Base-by-base conservation (phyloP, 331 rosid genomes). In the Telfairia occidentalis region DNA sequence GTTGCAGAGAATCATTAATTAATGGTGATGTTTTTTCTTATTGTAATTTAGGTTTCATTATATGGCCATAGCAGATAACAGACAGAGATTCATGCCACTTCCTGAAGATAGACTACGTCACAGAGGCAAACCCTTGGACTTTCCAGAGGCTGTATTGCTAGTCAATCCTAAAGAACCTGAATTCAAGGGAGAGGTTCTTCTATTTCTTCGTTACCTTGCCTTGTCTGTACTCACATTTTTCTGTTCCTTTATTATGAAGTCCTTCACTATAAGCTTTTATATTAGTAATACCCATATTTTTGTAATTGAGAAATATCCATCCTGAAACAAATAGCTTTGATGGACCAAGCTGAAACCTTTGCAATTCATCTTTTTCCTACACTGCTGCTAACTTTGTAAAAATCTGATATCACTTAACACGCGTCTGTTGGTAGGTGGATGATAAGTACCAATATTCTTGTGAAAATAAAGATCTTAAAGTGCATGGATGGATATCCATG, bases 51-150 rank as follows among this genome's bases (percentile, higher is more conserved):
- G 98, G 92, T 92, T 92, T 79, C 85, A 77, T 40, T 92, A 90
- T 80, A 90, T 92, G 98, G 87, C 80, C 5, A 37, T 90, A 45
- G 85, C 89, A 11, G 93, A 90, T 73, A 37, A 85, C 7, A 87
- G 93, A 40, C 88, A 90, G 79, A 90, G 98, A 82, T 85, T 77
- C 48, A 92, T 92, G 97, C 98, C 98, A 0, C 80, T 85, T 64
- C 93, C 96, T 0, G 96, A 87, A 11, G 98, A 92, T 16, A 86
- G 97, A 1, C 29, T 29, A n/a, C 29, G 76, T 1, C 84, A n/a
- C 49, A 84, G 98, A 86, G 96, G 98, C 7, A 79, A 89, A 74
- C 74, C 52, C 65, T 73, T 92, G 28, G 97, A 89, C 29, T 89
- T 84, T 63, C 96, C 96, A 0, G 98, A 92, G 76, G 98, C 98